These are phyloP conservation scores for Oryza meridionalis DNA, from an alignment of 176 grass and related monocot species.

Conservation along the genomic window DNA sequence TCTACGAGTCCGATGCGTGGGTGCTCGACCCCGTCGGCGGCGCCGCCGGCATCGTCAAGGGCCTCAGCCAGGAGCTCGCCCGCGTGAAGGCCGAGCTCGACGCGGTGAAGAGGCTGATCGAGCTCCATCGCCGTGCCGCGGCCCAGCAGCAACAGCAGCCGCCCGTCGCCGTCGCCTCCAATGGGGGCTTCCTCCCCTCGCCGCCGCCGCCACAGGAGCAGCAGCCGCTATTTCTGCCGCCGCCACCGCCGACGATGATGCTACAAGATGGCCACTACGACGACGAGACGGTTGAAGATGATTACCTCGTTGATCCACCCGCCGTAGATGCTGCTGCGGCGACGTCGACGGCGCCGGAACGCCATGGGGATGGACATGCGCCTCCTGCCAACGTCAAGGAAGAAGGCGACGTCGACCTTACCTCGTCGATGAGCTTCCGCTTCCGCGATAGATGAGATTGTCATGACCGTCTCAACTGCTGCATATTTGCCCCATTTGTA, in stretches of 20 bases:
- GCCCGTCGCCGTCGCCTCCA: neutral
- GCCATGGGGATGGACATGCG: neutral
- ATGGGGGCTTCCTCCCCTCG: too few species aligned
- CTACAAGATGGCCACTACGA: too few species aligned
- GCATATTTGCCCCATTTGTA: too few species aligned
- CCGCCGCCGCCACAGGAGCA: too few species aligned
- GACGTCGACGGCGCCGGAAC: neutral
- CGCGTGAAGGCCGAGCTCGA: slow-evolving; percentile 17
- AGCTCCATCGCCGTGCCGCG: neutral
- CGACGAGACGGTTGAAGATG: neutral
- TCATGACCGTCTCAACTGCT: too few species aligned
- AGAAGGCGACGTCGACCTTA: neutral
- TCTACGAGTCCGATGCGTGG: slow-evolving; percentile 37
- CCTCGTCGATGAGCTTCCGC: too few species aligned
- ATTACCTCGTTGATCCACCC: neutral
- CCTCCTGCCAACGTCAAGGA: neutral
- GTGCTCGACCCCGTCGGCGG: slow-evolving; percentile 29
- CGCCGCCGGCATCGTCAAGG: neutral
- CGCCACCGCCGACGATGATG: neutral
- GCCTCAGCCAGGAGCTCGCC: neutral
- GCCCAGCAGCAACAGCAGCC: neutral
- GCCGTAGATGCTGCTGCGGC: neutral
- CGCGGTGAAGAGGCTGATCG: neutral
- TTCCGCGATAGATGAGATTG: too few species aligned
- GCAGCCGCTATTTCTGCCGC: neutral